Conservation (phyloP, 208 protist species). For the Leishmania turanica region DNA sequence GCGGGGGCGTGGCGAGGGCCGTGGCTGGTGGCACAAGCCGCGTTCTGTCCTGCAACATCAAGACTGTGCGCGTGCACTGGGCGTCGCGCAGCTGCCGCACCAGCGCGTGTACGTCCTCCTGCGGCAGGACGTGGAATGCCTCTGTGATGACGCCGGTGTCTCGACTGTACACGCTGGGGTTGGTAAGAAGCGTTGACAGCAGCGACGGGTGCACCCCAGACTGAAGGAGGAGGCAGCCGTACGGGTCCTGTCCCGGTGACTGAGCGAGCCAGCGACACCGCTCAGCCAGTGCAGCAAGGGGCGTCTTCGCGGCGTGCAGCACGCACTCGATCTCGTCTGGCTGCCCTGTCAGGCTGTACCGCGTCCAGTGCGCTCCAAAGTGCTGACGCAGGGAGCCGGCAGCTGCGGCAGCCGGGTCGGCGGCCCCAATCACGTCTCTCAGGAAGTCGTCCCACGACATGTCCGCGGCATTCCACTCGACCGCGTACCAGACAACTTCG, state of each 20-base stretch:
- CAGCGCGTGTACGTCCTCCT: constrained; percentile 23
- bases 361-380: constrained; percentile 59
- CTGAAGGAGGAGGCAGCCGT: constrained; percentile 66
- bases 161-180: constrained; percentile 50
- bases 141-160: constrained; percentile 18
- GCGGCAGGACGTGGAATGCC: constrained; percentile 17
- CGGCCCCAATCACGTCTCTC: constrained; percentile 62
- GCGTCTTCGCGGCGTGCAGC: constrained; percentile 69
- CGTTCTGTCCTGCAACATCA: constrained; percentile 12
- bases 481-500: constrained; percentile 63
- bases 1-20: neutral
- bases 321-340: constrained; percentile 80
- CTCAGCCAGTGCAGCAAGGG: constrained; percentile 83
- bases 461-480: constrained; percentile 57
- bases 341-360: constrained; percentile 53
- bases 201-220: constrained; percentile 49
- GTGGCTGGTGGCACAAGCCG: constrained; percentile 17
- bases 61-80: constrained; percentile 5
- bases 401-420: constrained; percentile 45
- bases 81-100: constrained; percentile 19
- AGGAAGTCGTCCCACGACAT: constrained; percentile 71
- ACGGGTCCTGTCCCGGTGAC: constrained; percentile 57
- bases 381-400: constrained; percentile 55
- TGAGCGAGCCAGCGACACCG: constrained; percentile 74
- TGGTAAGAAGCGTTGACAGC: constrained; percentile 42